Evolutionary conservation across 2,329 filamentous ascomycete genomes (phyloP), one percentile per base, ranked within the genome.

Genomic region (Fonsecaea pugnacius): DNA sequence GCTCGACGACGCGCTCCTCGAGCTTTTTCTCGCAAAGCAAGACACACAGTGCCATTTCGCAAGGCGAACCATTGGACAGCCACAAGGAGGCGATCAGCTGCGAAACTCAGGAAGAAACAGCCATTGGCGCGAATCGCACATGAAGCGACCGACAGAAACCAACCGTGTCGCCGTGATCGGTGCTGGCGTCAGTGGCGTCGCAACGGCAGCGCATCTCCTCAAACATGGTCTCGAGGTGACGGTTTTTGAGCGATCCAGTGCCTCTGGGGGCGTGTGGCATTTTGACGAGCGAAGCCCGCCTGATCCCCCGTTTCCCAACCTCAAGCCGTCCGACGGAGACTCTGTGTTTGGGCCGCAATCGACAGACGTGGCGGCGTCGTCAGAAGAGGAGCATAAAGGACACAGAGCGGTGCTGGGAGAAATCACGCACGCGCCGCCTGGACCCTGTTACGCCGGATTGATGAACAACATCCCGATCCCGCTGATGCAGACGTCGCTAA

Each of bases 211-310:
- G 6, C 79, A 84, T 73, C 73, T 84, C n/a, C 74, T 76, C 27
- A 71, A 72, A 38, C 73, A 74, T 14, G 81, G 79, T 0, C 60
- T 83, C 5, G 75, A 85, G 9, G 82, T 85, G 1, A 82, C 78
- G 0, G 79, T 87, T 0, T 86, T 83, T 66, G 84, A 87, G 65
- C 77, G 85, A 61, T 80, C 78, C 7, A 75, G 76, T 61, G 78
- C 75, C 16, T 77, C 80, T 18, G 84, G 85, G 2, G 84, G 85
- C 12, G 78, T 85, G 30, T 87, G 85, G 84, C 84, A 56, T 46
- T 84, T 79, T 68, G 81, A 85, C 66, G 78, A 83, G 60, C 78
- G 79, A 1, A 74, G 72, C 16, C 78, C 83, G 0, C 71, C 79
- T 9, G 83, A 85, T 60, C 78, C 81, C 7, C 69, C 74, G 4